These are phyloP conservation scores for Hypoxylon sp. DNA, from an alignment of 2,329 filamentous ascomycete genomes.

Conservation along the genomic window DNA sequence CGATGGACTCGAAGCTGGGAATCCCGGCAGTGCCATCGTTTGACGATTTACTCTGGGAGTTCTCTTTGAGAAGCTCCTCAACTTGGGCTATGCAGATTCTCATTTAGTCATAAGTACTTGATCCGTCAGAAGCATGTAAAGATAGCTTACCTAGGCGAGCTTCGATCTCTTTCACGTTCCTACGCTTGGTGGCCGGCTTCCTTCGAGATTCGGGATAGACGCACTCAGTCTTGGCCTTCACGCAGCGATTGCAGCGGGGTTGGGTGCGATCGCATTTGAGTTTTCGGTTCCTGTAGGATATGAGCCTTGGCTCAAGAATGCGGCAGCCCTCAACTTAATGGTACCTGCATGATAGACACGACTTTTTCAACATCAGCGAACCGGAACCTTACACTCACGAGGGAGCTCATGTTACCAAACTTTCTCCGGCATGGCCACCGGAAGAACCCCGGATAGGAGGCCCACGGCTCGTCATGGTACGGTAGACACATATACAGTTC, in stretches of 20 bases:
- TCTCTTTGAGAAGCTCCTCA: slow-evolving; percentile 78
- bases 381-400: slow-evolving; percentile 10
- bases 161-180: slow-evolving; percentile 90
- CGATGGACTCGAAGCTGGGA: slow-evolving; percentile 35
- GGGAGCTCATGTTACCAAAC: slow-evolving; percentile 36
- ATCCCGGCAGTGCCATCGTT: slow-evolving; percentile 38
- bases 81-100: slow-evolving; percentile 70
- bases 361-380: slow-evolving; percentile 36
- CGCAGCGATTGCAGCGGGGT: slow-evolving; percentile 82
- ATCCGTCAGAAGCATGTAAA: slow-evolving; percentile 29
- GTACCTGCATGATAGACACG: slow-evolving; percentile 65
- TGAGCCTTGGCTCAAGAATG: slow-evolving; percentile 48
- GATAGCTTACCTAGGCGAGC: slow-evolving; percentile 74
- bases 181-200: slow-evolving; percentile 86
- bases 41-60: slow-evolving; percentile 52
- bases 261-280: slow-evolving; percentile 84
- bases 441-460: slow-evolving; percentile 23
- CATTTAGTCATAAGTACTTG: slow-evolving; percentile 23
- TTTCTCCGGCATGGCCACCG: slow-evolving; percentile 33
- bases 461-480: slow-evolving; percentile 37
- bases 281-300: slow-evolving; percentile 84
- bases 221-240: slow-evolving; percentile 77
- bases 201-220: slow-evolving; percentile 88
- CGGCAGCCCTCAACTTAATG: slow-evolving; percentile 3
- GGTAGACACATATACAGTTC: neutral